Percentiles rank a stretch among this genome's conserved stretches.
Evolutionary conservation across 208 protist species (phyloP).

Genomic region (Trypanosoma boissoni): DNA sequence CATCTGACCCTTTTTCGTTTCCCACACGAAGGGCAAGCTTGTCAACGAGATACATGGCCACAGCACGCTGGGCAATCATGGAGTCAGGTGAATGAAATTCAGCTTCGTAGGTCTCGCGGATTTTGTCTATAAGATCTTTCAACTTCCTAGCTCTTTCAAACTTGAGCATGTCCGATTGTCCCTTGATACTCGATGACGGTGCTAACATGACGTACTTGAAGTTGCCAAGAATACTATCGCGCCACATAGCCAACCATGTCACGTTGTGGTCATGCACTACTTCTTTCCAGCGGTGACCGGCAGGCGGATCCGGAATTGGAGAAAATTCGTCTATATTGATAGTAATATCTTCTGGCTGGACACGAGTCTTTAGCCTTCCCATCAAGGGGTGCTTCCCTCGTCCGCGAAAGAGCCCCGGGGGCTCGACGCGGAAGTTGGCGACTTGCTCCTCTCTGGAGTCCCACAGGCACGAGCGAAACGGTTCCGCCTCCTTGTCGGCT

Average conservation of each 20-base stretch:
- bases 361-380: slow-evolving; percentile 94
- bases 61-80: slow-evolving; percentile 90
- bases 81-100: slow-evolving; percentile 74
- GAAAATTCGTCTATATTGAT: slow-evolving; percentile 96
- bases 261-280: slow-evolving; percentile 96
- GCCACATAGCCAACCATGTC: slow-evolving; percentile 98
- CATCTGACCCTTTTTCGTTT: slow-evolving; percentile 97
- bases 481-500: slow-evolving; percentile 82
- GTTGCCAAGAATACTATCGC: slow-evolving; percentile 90
- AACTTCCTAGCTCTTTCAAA: slow-evolving; percentile 97
- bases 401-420: slow-evolving; percentile 98
- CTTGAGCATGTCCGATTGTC: slow-evolving; percentile 97
- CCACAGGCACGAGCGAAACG: slow-evolving; percentile 91
- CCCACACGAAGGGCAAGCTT: slow-evolving; percentile 98
- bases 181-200: slow-evolving; percentile 93
- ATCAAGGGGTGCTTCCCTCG: slow-evolving; percentile 97
- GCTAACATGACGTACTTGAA: slow-evolving; percentile 98
- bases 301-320: slow-evolving; percentile 85
- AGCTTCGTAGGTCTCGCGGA: slow-evolving; percentile 91
- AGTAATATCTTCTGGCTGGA: slow-evolving; percentile 97
- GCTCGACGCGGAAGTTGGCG: slow-evolving; percentile 98
- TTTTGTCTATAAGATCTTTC: slow-evolving; percentile 93
- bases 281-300: slow-evolving; percentile 93
- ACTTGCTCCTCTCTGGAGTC: slow-evolving; percentile 95
- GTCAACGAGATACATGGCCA: slow-evolving; percentile 99